Base-by-base conservation (phyloP, 306 rosid genomes). In the Gastrolobium bilobum region DNA sequence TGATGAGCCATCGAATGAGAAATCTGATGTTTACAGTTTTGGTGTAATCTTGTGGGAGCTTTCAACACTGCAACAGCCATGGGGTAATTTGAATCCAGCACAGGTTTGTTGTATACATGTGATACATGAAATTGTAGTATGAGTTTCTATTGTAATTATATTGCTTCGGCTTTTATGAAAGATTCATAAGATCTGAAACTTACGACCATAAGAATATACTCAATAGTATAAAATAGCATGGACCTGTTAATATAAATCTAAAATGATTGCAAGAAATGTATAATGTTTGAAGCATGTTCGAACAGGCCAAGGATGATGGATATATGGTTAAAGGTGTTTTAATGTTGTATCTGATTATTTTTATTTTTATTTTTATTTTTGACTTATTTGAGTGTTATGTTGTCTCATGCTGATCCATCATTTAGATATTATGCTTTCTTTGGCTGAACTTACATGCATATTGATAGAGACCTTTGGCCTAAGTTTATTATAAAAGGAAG, bases 11-110 rank as follows among this genome's bases (percentile, higher is more conserved):
- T 93, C 99, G 81, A 91, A 96, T 86, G 99, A 96, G 85, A 96
- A 93, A 81, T 93, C 97, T 33, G 99, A 96, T 84, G 84, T 96
- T 79, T 96, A 96, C 87, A 96, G 99, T 84, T 96, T 91, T 81
- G 99, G 98, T 68, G 87, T 96, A 68, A 96, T 96, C 79, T 84
- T 96, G 86, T 96, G 99, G 99, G 99, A 96, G 87, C 77, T 93
- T 60, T 89, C 93, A 57, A 89, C 99, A 9, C 57, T 91, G 90
- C 99, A 91, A 87, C 96, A 89, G 80, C 99, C 99, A 34, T 96
- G 99, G 99, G 61, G 84, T 80, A 96, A 87, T 88, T 85, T 96
- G 83, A 96, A 93, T 81, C 97, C 99, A 38, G 91, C 98, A 42
- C 98, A 96, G 98, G 99, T 95, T 72, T 74, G 90, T 84, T 60